Conservation (phyloP, 345 rosid genomes). For the Lagerstroemia speciosa region DNA sequence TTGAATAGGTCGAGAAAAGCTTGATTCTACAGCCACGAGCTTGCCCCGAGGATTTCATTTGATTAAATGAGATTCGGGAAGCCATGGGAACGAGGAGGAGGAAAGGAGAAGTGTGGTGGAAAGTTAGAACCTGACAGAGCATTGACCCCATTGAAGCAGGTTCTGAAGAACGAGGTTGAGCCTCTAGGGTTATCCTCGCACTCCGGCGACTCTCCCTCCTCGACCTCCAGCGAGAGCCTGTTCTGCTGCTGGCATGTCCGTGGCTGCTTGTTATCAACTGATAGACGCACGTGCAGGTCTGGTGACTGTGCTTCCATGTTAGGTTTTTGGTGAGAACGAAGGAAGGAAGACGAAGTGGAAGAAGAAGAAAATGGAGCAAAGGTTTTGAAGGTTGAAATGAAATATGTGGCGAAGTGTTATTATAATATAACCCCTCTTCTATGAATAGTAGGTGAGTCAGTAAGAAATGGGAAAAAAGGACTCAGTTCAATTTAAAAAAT, state of each 20-base stretch:
- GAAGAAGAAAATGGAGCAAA: too few species aligned
- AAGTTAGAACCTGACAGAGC: conserved; percentile 29
- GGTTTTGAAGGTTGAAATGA: too few species aligned
- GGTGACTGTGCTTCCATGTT: conserved; percentile 7
- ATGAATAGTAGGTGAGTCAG: too few species aligned
- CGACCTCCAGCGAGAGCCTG: conserved; percentile 1
- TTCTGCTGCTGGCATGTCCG: background rate
- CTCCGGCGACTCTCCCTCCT: conserved; percentile 12
- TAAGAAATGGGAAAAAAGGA: too few species aligned
- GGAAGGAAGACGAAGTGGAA: too few species aligned
- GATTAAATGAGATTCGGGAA: background rate
- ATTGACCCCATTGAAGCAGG: conserved; percentile 32
- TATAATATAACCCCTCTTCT: too few species aligned
- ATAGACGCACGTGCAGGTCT: conserved; percentile 10
- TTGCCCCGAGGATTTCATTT: background rate
- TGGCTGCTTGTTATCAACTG: conserved; percentile 10
- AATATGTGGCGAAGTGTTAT: too few species aligned
- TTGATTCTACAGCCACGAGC: background rate
- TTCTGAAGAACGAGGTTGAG: conserved; percentile 21
- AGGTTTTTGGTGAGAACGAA: background rate
- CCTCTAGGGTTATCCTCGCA: background rate
- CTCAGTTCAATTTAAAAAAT: too few species aligned
- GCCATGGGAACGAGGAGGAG: background rate
- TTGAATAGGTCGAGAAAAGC: background rate
- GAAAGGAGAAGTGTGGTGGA: background rate